phyloP scores from a whole-genome alignment of 768 basidiomycete genomes.

The Cyclocybe cylindracea region DNA sequence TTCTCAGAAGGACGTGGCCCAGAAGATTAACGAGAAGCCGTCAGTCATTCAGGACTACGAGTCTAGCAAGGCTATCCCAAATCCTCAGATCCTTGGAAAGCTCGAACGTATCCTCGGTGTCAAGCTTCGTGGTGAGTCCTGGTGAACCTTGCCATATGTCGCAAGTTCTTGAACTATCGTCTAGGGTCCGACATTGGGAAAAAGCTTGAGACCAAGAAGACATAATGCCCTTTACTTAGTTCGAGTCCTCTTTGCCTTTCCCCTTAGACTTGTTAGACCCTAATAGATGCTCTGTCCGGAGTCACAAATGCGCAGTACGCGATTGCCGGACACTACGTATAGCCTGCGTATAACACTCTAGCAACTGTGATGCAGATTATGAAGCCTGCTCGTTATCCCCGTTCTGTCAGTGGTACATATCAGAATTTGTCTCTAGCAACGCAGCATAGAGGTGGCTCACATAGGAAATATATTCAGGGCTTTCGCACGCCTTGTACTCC shows the following conservation, averaged over 20 bases:
- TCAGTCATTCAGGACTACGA: conserved; percentile 89
- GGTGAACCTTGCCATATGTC: neutral
- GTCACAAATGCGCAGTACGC: neutral
- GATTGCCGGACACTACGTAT: neutral
- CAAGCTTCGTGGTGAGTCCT: conserved; percentile 79
- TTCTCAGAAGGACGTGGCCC: conserved; percentile 91
- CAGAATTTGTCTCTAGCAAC: too few relatives aligned
- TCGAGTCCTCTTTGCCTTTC: neutral
- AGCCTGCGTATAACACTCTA: conserved; percentile 2
- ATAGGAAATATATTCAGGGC: conserved; percentile 90
- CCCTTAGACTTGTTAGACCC: conserved; percentile 7
- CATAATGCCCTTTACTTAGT: conserved; percentile 5
- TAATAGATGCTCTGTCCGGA: conserved; percentile 9
- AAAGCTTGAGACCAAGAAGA: conserved; percentile 79
- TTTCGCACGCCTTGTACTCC: conserved; percentile 97
- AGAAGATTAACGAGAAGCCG: conserved; percentile 92
- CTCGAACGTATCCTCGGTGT: conserved; percentile 84
- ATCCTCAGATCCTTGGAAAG: conserved; percentile 83
- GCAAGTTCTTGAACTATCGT: conserved; percentile 7
- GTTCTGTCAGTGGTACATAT: conserved; percentile 62
- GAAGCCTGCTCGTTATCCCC: conserved; percentile 81
- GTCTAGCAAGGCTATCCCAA: conserved; percentile 84
- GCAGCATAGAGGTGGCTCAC: conserved; percentile 49
- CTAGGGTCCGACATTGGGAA: conserved; percentile 82
- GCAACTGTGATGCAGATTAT: neutral